phyloP scores from a whole-genome alignment of 1,284 basidiomycete genomes.

The Grifola frondosa region DNA sequence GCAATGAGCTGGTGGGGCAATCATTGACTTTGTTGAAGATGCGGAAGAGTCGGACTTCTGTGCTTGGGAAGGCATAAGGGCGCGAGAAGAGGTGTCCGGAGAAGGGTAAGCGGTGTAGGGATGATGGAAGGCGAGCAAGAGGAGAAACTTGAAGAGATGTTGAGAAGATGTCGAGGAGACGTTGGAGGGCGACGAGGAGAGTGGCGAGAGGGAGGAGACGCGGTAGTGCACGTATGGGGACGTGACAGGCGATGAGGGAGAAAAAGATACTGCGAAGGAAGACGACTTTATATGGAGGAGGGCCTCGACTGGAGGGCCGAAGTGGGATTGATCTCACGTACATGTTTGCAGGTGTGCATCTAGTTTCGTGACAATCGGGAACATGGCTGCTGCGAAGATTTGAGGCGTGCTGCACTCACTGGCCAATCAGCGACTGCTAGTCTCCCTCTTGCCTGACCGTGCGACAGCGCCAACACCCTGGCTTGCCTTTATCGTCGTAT shows the following conservation, averaged over 20 bases:
- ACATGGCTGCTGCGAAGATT: constrained; percentile 9
- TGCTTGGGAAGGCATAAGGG: constrained; percentile 27
- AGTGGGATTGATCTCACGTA: constrained; percentile 23
- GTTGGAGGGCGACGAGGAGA: constrained; percentile 4
- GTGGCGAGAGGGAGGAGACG: constrained; percentile 9
- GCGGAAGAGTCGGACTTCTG: constrained; percentile 30
- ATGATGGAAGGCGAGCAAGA: constrained; percentile 8
- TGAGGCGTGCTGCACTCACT: constrained; percentile 2
- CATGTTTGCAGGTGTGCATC: constrained; percentile 16
- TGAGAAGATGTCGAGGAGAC: neutral
- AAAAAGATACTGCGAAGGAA: constrained; percentile 8
- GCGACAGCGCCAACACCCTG: constrained; percentile 1
- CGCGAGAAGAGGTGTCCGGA: constrained; percentile 11
- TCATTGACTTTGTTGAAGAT: constrained; percentile 22
- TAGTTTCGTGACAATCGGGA: constrained; percentile 12
- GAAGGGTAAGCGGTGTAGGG: constrained; percentile 3
- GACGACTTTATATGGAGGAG: constrained; percentile 29
- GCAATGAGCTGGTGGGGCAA: constrained; percentile 55
- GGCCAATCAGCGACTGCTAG: neutral
- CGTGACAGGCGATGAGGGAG: constrained; percentile 13
- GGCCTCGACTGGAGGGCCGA: constrained; percentile 23
- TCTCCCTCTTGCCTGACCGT: neutral
- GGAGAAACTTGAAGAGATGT: neutral
- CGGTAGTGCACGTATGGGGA: constrained; percentile 2
- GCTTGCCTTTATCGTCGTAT: too few relatives aligned